Evolutionary conservation across 768 basidiomycete genomes (phyloP).

Genomic region (Termitomyces sp.): DNA sequence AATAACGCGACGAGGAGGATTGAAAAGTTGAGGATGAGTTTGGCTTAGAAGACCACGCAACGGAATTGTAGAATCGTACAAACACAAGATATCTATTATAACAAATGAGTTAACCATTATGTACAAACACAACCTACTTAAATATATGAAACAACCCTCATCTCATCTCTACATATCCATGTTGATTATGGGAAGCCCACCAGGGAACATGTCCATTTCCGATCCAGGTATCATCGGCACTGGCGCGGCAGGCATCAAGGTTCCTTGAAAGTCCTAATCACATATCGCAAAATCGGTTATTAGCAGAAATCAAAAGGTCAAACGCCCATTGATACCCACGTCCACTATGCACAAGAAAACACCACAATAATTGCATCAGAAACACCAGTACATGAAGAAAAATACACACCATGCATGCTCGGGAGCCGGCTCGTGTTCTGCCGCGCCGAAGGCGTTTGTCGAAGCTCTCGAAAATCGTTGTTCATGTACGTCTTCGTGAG

Average conservation of each 20-base stretch:
- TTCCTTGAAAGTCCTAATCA: conserved; percentile 17
- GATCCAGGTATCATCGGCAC: conserved; percentile 10
- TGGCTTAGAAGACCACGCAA: neutral
- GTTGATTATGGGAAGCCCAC: conserved; percentile 13
- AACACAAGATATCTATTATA: neutral
- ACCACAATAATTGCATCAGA: neutral
- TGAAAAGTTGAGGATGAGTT: neutral
- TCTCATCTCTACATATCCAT: conserved; percentile 12
- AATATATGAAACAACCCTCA: neutral
- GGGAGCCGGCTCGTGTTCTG: conserved; percentile 86
- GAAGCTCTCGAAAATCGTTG: conserved; percentile 80
- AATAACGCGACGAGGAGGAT: neutral
- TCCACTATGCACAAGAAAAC: conserved; percentile 29
- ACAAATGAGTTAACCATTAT: neutral
- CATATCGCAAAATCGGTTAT: neutral
- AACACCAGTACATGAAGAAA: neutral
- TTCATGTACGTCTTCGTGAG: conserved; percentile 80
- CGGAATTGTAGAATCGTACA: neutral
- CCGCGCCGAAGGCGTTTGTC: conserved; percentile 64
- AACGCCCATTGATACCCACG: conserved; percentile 39
- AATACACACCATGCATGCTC: conserved; percentile 70
- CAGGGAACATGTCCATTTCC: conserved; percentile 12
- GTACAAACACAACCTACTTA: neutral
- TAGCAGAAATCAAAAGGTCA: conserved; percentile 21
- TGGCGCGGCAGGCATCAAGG: conserved; percentile 3